A percentile compares a stretch with the other conserved stretches of the same genome.
These are phyloP conservation scores for Ceratocystis harringtonii DNA, from an alignment of 2,329 filamentous ascomycete genomes.

Conservation along the genomic window DNA sequence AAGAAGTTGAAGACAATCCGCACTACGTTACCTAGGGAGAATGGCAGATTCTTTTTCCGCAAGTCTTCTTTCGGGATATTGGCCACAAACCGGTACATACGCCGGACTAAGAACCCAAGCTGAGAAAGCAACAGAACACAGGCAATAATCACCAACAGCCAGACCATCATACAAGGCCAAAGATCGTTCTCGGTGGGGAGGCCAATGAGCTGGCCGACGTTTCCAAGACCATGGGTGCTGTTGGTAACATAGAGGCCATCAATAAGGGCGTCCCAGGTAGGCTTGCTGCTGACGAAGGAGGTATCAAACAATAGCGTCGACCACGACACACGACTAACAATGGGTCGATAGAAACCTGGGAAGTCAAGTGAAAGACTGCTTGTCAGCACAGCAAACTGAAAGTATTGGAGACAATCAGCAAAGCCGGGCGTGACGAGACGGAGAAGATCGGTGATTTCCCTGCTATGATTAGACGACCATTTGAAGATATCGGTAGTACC, in stretches of 20 bases:
- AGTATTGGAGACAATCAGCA: slow-evolving; percentile 90
- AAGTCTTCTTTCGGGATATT: slow-evolving; percentile 71
- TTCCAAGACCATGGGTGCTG: slow-evolving; percentile 63
- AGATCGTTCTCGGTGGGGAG: slow-evolving; percentile 63
- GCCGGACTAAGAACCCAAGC: slow-evolving; percentile 59
- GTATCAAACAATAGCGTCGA: slow-evolving; percentile 85
- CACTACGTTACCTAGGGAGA: slow-evolving; percentile 63
- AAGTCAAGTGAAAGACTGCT: slow-evolving; percentile 79
- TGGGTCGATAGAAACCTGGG: slow-evolving; percentile 87
- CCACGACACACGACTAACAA: slow-evolving; percentile 77
- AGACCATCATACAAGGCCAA: slow-evolving; percentile 89
- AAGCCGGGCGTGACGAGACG: slow-evolving; percentile 91
- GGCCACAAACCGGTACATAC: slow-evolving; percentile 57
- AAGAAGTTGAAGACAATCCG: slow-evolving; percentile 89
- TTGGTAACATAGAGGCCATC: slow-evolving; percentile 82
- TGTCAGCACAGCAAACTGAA: slow-evolving; percentile 80
- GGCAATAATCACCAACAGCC: slow-evolving; percentile 64
- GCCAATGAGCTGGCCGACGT: slow-evolving; percentile 66
- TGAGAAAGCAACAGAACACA: slow-evolving; percentile 56
- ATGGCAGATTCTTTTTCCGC: slow-evolving; percentile 80
- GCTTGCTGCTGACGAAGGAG: slow-evolving; percentile 59
- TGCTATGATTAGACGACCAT: slow-evolving; percentile 96
- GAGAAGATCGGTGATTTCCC: slow-evolving; percentile 70
- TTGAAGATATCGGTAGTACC: slow-evolving; percentile 78
- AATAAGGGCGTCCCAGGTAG: slow-evolving; percentile 49